phyloP scores from a whole-genome alignment of 2,329 filamentous ascomycete species.

The Aotearoamyces nothofagi region DNA sequence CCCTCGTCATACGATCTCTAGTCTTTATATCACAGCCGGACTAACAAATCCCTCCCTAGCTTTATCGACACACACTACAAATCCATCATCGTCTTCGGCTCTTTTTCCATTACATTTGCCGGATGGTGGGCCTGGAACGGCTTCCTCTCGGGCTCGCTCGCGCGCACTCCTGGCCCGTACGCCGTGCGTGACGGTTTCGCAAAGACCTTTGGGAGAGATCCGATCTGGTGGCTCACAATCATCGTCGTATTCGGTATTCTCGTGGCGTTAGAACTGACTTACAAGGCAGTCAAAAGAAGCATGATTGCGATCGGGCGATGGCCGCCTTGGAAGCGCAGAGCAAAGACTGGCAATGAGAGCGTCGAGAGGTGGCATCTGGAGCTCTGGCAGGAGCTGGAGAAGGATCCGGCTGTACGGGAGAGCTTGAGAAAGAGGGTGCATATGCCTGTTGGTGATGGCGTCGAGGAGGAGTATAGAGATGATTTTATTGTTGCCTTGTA shows the following conservation, averaged over 20 bases:
- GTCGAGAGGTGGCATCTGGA: too few relatives aligned
- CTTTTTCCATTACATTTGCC: constrained; percentile 38
- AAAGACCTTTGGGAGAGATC: constrained; percentile 50
- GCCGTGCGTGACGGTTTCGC: constrained; percentile 55
- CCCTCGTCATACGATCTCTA: constrained; percentile 19
- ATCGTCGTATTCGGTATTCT: constrained; percentile 48
- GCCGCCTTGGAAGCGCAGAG: too few relatives aligned
- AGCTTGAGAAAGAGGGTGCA: too few relatives aligned
- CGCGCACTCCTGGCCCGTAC: constrained; percentile 38
- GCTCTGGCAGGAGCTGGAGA: constrained; percentile 72
- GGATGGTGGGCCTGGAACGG: constrained; percentile 87
- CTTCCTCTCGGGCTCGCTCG: constrained; percentile 48
- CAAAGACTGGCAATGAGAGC: too few relatives aligned
- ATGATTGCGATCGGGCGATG: constrained; percentile 68
- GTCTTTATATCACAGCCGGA: constrained; percentile 34
- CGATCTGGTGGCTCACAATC: constrained; percentile 63
- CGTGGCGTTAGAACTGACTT: constrained; percentile 53
- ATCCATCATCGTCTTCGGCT: constrained; percentile 43
- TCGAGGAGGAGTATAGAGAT: too few relatives aligned
- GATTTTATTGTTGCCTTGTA: too few relatives aligned
- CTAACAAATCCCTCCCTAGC: constrained; percentile 31
- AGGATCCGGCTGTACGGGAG: constrained; percentile 28
- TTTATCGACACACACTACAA: constrained; percentile 67
- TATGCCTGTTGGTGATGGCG: too few relatives aligned
- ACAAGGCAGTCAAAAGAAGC: constrained; percentile 48